These are phyloP conservation scores for Fusarium goolgardi DNA, from an alignment of 2,329 filamentous ascomycete species.

Conservation along the genomic window DNA sequence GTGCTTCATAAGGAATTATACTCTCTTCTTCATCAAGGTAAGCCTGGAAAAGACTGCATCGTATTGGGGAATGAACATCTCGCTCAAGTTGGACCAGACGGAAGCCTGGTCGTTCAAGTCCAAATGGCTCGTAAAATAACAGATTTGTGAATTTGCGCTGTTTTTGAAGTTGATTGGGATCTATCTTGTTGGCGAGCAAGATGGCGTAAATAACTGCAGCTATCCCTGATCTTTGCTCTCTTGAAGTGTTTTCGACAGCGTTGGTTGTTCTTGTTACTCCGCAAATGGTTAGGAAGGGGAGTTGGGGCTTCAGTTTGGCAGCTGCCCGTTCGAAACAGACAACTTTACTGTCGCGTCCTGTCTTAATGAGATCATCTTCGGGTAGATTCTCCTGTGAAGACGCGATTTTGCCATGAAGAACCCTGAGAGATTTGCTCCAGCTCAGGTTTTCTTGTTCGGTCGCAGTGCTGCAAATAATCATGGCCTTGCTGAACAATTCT, in stretches of 20 bases:
- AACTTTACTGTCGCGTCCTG: not conserved
- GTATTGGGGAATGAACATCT: not conserved
- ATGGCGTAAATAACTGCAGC: not conserved
- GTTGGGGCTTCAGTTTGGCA: not conserved
- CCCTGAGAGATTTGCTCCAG: not conserved
- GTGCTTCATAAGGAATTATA: not conserved
- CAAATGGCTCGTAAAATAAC: not conserved
- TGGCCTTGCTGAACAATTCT: not conserved
- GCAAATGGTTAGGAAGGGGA: not conserved
- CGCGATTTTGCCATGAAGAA: not conserved
- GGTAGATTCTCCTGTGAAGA: not conserved
- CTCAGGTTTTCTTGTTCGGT: not conserved
- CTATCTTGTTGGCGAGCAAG: not conserved
- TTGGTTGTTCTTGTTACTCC: rapidly evolving
- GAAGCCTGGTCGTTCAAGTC: conserved; percentile 1
- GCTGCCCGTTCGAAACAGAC: conserved; percentile 1
- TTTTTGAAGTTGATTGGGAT: rapidly evolving
- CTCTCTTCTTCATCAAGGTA: not conserved
- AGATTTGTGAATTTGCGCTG: rapidly evolving
- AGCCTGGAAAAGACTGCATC: not conserved
- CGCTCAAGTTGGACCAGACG: not conserved
- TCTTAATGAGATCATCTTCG: rapidly evolving
- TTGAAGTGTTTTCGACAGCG: rapidly evolving
- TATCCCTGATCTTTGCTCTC: rapidly evolving
- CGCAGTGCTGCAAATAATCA: too few relatives aligned